Conservation (phyloP, 169 alveolate genomes). For the Toxoplasma gondii region DNA sequence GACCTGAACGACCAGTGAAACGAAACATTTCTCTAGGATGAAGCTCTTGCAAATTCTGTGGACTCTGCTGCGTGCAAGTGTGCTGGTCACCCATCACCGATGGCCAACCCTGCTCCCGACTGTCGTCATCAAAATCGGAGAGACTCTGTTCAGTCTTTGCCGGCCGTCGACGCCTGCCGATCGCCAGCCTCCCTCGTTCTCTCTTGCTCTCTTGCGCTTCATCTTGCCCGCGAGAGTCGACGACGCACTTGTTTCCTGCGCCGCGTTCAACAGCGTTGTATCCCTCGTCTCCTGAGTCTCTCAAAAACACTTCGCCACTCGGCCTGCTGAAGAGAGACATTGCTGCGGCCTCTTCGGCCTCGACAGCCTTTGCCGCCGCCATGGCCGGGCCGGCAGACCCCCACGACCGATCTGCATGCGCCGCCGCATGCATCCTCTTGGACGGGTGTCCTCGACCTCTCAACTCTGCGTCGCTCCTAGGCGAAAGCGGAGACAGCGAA, state of each 20-base stretch:
- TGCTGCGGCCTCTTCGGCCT: background rate
- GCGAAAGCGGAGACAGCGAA: too few species aligned
- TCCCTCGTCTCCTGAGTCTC: background rate
- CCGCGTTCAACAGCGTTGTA: background rate
- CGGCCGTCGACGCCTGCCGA: background rate
- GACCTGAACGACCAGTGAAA: background rate
- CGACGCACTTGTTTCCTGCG: background rate
- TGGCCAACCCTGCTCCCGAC: background rate
- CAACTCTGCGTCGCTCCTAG: too few species aligned
- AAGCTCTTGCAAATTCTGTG: background rate
- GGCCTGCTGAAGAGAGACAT: background rate
- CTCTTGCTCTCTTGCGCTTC: background rate
- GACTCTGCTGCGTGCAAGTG: background rate
- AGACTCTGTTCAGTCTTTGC: background rate
- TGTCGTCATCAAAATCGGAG: too few species aligned
- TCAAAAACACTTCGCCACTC: background rate
- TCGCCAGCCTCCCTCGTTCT: background rate
- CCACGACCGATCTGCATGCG: background rate
- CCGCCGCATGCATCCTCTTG: too few species aligned
- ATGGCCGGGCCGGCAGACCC: background rate
- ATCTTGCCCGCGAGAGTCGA: background rate
- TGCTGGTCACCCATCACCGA: background rate
- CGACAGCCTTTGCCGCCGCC: background rate
- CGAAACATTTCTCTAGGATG: background rate
- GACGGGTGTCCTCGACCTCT: too few species aligned